These are phyloP conservation scores for Dillenia turbinata DNA, from an alignment of 164 flowering plant species.

Conservation along the genomic window DNA sequence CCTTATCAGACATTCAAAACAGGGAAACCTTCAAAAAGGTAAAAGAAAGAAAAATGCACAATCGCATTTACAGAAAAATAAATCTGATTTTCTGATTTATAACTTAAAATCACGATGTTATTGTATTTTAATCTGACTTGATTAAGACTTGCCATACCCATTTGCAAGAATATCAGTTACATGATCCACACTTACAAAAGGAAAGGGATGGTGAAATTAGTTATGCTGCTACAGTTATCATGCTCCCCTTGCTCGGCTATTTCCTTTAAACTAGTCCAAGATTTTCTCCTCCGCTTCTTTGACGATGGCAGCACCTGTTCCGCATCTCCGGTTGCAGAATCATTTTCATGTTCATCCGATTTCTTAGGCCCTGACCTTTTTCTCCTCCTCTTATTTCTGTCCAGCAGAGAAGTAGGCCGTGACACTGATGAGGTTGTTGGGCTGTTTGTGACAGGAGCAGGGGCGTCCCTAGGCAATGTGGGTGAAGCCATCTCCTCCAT, in stretches of 20 bases:
- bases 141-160: too few relatives aligned
- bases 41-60: too few relatives aligned
- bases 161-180: too few relatives aligned
- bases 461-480: slow-evolving; percentile 7
- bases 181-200: slow-evolving; percentile 14
- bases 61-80: too few relatives aligned
- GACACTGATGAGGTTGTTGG: slow-evolving; percentile 34
- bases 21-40: too few relatives aligned
- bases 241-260: slow-evolving; percentile 39
- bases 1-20: too few relatives aligned
- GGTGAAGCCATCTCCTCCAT: slow-evolving; percentile 4
- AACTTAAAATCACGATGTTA: too few relatives aligned
- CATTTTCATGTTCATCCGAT: slow-evolving; percentile 19
- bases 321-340: slow-evolving; percentile 15
- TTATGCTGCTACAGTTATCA: slow-evolving; percentile 11
- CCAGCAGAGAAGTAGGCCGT: slow-evolving; percentile 23
- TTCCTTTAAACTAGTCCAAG: slow-evolving; percentile 62
- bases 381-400: slow-evolving; percentile 40
- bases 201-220: slow-evolving; percentile 46
- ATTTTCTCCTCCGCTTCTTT: slow-evolving; percentile 43
- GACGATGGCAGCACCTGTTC: slow-evolving; percentile 17
- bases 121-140: too few relatives aligned
- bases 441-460: slow-evolving; percentile 6
- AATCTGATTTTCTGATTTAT: too few relatives aligned
- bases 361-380: slow-evolving; percentile 36